A percentile compares a stretch with the other conserved stretches of the same genome.
Evolutionary conservation across 441 rosid species (phyloP).

Genomic region (Syzygium syzygioides): DNA sequence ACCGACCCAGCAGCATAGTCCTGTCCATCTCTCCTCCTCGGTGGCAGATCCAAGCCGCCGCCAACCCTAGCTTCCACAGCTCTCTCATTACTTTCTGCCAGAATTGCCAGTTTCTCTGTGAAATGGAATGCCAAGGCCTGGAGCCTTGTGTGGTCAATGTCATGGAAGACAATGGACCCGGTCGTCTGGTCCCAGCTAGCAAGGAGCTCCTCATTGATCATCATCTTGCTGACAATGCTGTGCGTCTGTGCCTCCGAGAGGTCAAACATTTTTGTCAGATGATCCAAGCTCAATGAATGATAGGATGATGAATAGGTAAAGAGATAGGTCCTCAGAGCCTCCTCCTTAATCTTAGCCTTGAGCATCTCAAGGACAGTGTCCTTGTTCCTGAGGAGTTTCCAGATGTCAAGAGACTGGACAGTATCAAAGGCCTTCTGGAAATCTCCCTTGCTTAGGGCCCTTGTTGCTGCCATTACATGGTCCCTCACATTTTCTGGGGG

Average conservation of each 20-base stretch:
- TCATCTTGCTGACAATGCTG: constrained; percentile 65
- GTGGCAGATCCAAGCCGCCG: constrained; percentile 51
- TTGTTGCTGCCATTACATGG: constrained; percentile 72
- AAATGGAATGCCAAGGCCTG: constrained; percentile 77
- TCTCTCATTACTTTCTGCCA: constrained; percentile 66
- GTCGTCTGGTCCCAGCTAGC: constrained; percentile 91
- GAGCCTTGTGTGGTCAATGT: constrained; percentile 55
- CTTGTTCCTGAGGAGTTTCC: constrained; percentile 52
- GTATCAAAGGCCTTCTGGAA: constrained; percentile 46
- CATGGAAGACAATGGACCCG: constrained; percentile 60
- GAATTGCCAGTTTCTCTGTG: constrained; percentile 49
- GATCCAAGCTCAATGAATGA: constrained; percentile 51
- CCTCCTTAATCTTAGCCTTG: constrained; percentile 63
- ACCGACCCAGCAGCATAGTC: constrained; percentile 35
- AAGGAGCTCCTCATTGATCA: constrained; percentile 67
- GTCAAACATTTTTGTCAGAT: constrained; percentile 58
- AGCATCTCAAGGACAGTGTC: constrained; percentile 53
- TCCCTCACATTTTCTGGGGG: constrained; percentile 81
- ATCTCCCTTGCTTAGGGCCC: constrained; percentile 65
- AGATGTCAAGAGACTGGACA: constrained; percentile 53
- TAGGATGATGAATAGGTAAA: constrained; percentile 47
- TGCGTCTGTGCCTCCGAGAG: constrained; percentile 45
- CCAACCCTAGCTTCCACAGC: constrained; percentile 66
- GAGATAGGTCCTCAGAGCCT: constrained; percentile 60
- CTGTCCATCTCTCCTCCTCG: constrained; percentile 64